These are phyloP conservation scores for Epicoccum nigrum DNA, from an alignment of 2,329 filamentous ascomycete genomes.

Conservation along the genomic window DNA sequence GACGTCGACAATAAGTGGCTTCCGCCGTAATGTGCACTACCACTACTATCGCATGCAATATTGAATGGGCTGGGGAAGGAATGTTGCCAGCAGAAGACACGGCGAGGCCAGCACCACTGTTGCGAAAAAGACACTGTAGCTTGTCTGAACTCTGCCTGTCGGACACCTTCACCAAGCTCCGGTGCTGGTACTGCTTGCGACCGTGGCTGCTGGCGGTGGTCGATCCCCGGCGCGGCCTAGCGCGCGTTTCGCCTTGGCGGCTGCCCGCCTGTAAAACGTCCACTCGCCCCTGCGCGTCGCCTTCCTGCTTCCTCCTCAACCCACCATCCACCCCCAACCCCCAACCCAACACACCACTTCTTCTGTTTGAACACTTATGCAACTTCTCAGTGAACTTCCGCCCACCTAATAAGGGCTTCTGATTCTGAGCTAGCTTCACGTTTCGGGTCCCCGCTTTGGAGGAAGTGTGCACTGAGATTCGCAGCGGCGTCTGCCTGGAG, in stretches of 20 bases:
- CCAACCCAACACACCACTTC: constrained; percentile 26
- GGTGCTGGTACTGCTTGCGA: constrained; percentile 14
- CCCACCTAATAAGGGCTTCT: constrained; percentile 50
- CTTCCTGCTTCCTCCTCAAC: constrained; percentile 35
- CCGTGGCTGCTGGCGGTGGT: too few species aligned
- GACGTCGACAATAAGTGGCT: constrained; percentile 27
- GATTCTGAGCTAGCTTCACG: constrained; percentile 44
- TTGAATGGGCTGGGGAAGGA: constrained; percentile 27
- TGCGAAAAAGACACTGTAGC: constrained; percentile 27
- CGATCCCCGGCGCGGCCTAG: constrained; percentile 25
- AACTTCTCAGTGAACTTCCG: constrained; percentile 46
- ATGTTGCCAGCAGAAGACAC: not conserved
- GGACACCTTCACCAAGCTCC: constrained; percentile 11
- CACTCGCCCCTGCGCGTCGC: constrained; percentile 30
- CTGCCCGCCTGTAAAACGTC: constrained; percentile 28
- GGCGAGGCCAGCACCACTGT: constrained; percentile 1
- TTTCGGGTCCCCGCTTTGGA: constrained; percentile 40
- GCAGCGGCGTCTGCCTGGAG: constrained; percentile 40
- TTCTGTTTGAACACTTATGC: constrained; percentile 42
- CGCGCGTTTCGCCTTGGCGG: constrained; percentile 25
- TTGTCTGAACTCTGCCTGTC: constrained; percentile 27
- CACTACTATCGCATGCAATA: too few species aligned
- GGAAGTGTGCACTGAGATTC: constrained; percentile 39
- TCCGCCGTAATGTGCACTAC: constrained; percentile 33
- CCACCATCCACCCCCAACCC: constrained; percentile 29